These are phyloP conservation scores for Nicotiana undulata DNA, from an alignment of 257 asterid species.

Conservation along the genomic window DNA sequence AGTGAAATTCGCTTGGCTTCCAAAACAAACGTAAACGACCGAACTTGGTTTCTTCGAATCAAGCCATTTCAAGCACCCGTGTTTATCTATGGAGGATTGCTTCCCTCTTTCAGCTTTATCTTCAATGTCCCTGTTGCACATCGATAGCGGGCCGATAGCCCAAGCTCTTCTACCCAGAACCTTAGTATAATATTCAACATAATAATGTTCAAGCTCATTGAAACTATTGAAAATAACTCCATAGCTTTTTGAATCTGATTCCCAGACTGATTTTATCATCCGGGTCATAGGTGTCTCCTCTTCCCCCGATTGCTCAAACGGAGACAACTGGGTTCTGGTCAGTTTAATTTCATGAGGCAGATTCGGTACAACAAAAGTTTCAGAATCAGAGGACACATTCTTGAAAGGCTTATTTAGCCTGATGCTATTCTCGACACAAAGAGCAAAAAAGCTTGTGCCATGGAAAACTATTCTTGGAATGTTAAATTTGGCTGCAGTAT, in stretches of 20 bases:
- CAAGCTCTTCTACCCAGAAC: slow-evolving; percentile 36
- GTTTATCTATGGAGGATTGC: slow-evolving; percentile 33
- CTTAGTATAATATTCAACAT: slow-evolving; percentile 28
- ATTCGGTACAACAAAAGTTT: slow-evolving; percentile 28
- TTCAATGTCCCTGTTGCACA: not conserved
- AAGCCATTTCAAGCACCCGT: slow-evolving; percentile 57
- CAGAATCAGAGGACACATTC: slow-evolving; percentile 31
- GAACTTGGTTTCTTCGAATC: slow-evolving; percentile 45
- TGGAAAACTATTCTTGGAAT: slow-evolving; percentile 43
- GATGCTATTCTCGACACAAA: slow-evolving; percentile 17
- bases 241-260: slow-evolving; percentile 22
- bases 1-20: slow-evolving; percentile 36
- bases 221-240: slow-evolving; percentile 52
- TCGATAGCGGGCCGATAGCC: slow-evolving; percentile 45
- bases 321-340: slow-evolving; percentile 25
- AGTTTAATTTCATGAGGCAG: slow-evolving; percentile 25
- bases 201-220: slow-evolving; percentile 43
- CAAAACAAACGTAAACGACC: slow-evolving; percentile 55
- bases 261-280: slow-evolving; percentile 11
- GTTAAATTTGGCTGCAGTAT: slow-evolving; percentile 34
- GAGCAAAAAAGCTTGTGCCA: slow-evolving; percentile 31
- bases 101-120: slow-evolving; percentile 30
- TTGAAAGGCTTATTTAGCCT: slow-evolving; percentile 27
- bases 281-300: not conserved
- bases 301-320: not conserved